Evolutionary conservation across 2,329 filamentous ascomycete species (phyloP), one percentile per base, ranked within the genome.

Genomic region (Gliomastix tumulicola): DNA sequence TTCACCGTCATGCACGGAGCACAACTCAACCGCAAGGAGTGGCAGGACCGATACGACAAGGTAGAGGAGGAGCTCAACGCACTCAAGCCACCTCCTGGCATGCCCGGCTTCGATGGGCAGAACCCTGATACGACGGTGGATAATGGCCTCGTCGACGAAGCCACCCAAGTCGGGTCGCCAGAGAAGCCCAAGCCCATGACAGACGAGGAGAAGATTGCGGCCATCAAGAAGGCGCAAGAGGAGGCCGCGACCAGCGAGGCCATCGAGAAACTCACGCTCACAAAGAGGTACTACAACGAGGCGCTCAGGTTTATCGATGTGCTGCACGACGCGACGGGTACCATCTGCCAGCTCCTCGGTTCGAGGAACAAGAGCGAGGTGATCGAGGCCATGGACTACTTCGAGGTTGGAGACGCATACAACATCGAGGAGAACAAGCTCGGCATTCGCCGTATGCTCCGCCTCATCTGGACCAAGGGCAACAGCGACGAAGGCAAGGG

Each of bases 401-500:
- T 98, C 48, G 88, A 94, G 48, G 79, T 95, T 31, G 84, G 92
- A 31, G 89, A 98, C 57, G 90, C 89, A 6, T 97, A 97, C 71
- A 92, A 94, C 58, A 83, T 98, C 40, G 86, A 96, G 57, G 87
- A 92, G 47, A 88, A 94, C 54, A 89, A 94, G 58, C 66, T 83
- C 27, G 92, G 94, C 39, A 97, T 98, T 52, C 79, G 90, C 41
- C 83, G 88, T 39, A 98, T 98, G 92, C 72, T 98, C 44, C 82
- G 90, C 36, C 71, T 98, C 16, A 98, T 98, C 58, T 98, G 92
- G 92, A 98, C 92, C 45, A 98, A 98, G 64, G 90, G 92, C 49
- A 98, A 97, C 63, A 97, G 88, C 50, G 92, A 98, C 52, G 94
- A 98, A 69, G 92, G 94, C 50, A 98, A 97, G 64, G 92, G 92